Evolutionary conservation across 1,284 basidiomycete species (phyloP), one percentile per base, ranked within the genome.

Genomic region (Trichosporon faecale): DNA sequence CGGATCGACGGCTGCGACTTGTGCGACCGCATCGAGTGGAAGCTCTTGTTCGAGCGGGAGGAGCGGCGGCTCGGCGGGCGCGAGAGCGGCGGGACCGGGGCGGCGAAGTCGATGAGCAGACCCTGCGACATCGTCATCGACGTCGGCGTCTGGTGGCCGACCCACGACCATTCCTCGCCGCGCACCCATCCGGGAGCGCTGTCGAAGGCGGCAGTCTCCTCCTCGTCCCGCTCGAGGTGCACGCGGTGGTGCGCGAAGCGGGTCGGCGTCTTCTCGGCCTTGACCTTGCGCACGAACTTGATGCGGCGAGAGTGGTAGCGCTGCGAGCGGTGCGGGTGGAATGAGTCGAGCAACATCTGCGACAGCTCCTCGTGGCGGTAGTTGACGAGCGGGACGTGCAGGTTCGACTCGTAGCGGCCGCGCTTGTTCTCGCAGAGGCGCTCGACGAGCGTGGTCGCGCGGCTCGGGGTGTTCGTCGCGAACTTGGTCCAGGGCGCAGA

Each of bases 301-400:
- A 80, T 77, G 60, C 85, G 80, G 31, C 85, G 81, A 2, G 75
- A 71, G 68, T 83, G 79, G 68, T 85, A 86, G 46, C 85, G 77
- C 73, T 80, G 71, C 33, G 80, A 82, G 65, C 83, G 77, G 67
- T 74, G 63, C 4, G 82, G 82, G 71, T 86, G 84, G 77, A 83
- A 85, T 49, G 80, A 82, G 77, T 86, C 85, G 18, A 85, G 76
- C 31, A 83, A 76, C 85, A 85, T 86, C 73, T 84, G 81, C n/a
- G 80, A 81, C 14, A 86, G 77, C 74, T 86, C 85, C 71, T 82
- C 79, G 72, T 77, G 77, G 25, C 85, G 78, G 75, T 81, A 85
- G 25, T 79, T 74, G 11, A 79, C 71, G 5, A 84, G 72, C 5
- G 79, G 67, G 67, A 77, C 69, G 76, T 72, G 68, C 70, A 70